These are phyloP conservation scores for Colletotrichum filicis DNA, from an alignment of 2,329 filamentous ascomycete genomes.

Conservation along the genomic window DNA sequence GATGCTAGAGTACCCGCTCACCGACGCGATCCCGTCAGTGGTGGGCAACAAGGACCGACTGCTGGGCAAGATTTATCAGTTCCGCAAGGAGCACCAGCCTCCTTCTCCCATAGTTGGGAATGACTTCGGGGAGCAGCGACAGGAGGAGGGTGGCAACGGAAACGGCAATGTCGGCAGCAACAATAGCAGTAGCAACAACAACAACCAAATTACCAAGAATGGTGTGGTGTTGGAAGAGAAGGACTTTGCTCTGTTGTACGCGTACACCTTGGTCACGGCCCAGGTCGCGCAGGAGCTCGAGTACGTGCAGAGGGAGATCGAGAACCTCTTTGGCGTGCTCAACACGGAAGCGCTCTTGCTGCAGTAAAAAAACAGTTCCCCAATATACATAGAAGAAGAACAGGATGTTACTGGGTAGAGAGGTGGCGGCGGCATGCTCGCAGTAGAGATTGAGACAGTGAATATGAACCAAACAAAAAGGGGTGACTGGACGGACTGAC, in stretches of 20 bases:
- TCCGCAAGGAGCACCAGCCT: slow-evolving; percentile 74
- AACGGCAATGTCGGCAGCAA: not conserved
- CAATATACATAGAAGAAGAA: not conserved
- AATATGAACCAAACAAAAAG: not conserved
- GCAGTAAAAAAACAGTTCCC: slow-evolving; percentile 51
- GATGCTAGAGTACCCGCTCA: slow-evolving; percentile 94
- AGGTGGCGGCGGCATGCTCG: no score
- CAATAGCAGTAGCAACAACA: slow-evolving; percentile 16
- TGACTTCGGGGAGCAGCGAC: slow-evolving; percentile 49
- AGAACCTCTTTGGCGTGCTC: slow-evolving; percentile 71
- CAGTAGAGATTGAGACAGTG: not conserved
- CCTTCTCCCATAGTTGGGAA: slow-evolving; percentile 47
- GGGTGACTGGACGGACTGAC: not conserved
- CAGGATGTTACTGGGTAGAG: not conserved
- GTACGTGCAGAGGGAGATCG: slow-evolving; percentile 69
- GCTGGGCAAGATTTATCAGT: slow-evolving; percentile 88
- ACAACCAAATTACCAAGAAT: slow-evolving; percentile 38
- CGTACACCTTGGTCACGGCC: slow-evolving; percentile 80
- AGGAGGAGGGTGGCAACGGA: slow-evolving; percentile 39
- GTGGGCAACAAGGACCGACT: slow-evolving; percentile 83
- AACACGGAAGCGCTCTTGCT: slow-evolving; percentile 69
- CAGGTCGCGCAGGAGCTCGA: slow-evolving; percentile 74
- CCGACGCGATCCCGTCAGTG: slow-evolving; percentile 87
- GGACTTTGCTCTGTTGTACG: slow-evolving; percentile 93
- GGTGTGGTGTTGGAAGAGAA: slow-evolving; percentile 69